Conservation (phyloP, 1,139 yeast species). For the Pichia sp. region DNA sequence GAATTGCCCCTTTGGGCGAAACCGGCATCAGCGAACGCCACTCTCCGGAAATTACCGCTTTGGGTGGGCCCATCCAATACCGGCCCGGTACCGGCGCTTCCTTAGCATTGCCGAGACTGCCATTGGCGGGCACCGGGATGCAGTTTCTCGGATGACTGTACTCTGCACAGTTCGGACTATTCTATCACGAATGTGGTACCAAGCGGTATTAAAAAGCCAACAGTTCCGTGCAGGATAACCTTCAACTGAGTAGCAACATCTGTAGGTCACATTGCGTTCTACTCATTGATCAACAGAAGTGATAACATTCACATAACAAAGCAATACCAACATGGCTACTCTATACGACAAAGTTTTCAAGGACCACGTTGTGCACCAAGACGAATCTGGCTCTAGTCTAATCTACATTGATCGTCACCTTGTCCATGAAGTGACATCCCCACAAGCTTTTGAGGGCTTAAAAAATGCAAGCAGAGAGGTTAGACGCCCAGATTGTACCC, state of each 20-base stretch:
- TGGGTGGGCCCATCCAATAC: not conserved
- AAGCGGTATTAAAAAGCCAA: no score
- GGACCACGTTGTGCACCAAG: conserved; percentile 87
- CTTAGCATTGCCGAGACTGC: no score
- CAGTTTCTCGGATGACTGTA: no score
- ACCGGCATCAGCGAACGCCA: not conserved
- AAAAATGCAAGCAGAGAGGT: conserved; percentile 79
- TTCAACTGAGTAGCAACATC: no score
- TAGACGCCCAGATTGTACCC: conserved; percentile 89
- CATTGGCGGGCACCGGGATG: no score
- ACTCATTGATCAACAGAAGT: no score
- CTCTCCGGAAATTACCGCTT: conserved; percentile 3
- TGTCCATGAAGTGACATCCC: conserved; percentile 97
- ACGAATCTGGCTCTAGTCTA: conserved; percentile 78
- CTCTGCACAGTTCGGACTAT: no score
- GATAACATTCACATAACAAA: no score
- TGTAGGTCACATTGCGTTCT: no score
- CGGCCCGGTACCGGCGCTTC: conserved; percentile 2
- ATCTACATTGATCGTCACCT: conserved; percentile 92
- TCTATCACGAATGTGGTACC: no score
- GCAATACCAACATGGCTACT: conserved; percentile 16
- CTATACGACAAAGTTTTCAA: conserved; percentile 94
- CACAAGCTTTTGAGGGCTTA: conserved; percentile 97
- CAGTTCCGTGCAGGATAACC: no score
- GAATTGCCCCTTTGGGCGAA: no score